These are phyloP conservation scores for Candida insectorum DNA, from an alignment of 805 yeast species.

Conservation along the genomic window DNA sequence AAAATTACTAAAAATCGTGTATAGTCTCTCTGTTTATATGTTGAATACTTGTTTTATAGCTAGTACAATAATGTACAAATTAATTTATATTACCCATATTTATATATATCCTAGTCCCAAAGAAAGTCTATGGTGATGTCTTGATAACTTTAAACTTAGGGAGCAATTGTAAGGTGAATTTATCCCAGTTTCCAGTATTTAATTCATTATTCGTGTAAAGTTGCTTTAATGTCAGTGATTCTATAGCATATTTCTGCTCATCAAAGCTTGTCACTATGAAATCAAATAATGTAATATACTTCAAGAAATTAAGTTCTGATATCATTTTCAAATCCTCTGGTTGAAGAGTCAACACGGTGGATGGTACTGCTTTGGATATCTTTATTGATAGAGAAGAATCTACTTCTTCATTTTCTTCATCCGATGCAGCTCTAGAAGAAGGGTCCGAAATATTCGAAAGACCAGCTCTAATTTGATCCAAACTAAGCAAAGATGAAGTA, in stretches of 20 bases:
- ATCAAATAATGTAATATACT: slow-evolving; percentile 33
- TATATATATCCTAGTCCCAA: background rate
- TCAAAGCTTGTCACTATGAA: slow-evolving; percentile 17
- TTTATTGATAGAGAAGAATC: too few relatives aligned
- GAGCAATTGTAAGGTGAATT: slow-evolving; percentile 1
- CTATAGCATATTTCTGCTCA: slow-evolving; percentile 3
- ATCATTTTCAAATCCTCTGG: slow-evolving; percentile 12
- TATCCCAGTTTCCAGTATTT: slow-evolving; percentile 7
- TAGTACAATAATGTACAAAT: too few relatives aligned
- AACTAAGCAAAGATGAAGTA: slow-evolving; percentile 14
- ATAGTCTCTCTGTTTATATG: slow-evolving; percentile 10
- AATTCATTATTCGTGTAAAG: too few relatives aligned
- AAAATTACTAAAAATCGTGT: slow-evolving; percentile 7
- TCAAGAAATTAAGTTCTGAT: slow-evolving; percentile 31
- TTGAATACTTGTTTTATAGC: slow-evolving; percentile 13
- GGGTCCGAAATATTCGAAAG: too few relatives aligned
- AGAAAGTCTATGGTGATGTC: too few relatives aligned
- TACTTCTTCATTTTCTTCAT: too few relatives aligned
- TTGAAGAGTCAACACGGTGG: slow-evolving; percentile 12
- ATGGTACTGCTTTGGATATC: too few relatives aligned
- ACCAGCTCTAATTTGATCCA: too few relatives aligned
- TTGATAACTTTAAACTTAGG: slow-evolving; percentile 4
- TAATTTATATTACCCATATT: slow-evolving; percentile 1
- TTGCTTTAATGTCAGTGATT: slow-evolving; percentile 1
- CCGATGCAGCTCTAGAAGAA: too few relatives aligned